These are phyloP conservation scores for Leucosporidium creatinivorum DNA, from an alignment of 768 basidiomycete species.

Conservation along the genomic window DNA sequence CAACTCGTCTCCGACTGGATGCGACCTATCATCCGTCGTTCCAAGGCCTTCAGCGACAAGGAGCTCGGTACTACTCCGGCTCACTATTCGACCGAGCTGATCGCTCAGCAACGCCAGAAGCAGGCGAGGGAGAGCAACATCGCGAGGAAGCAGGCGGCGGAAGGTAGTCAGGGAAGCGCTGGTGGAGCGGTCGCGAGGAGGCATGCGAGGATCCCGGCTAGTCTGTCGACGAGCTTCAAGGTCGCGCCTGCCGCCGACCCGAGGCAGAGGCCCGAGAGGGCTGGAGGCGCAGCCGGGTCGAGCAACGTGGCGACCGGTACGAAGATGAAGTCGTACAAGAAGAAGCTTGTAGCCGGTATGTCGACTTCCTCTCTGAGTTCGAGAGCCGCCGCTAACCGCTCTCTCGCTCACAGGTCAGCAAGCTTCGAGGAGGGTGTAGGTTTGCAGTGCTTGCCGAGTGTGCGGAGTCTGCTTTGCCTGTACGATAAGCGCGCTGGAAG, in stretches of 20 bases:
- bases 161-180: constrained; percentile 64
- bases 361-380: not conserved
- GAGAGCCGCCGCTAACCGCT: not conserved
- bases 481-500: too few species aligned
- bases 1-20: constrained; percentile 71
- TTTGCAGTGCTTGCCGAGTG: too few species aligned
- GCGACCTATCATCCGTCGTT: constrained; percentile 82
- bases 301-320: constrained; percentile 1
- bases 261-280: not conserved
- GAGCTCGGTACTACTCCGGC: constrained; percentile 51
- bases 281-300: constrained; percentile 8
- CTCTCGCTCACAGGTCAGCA: not conserved
- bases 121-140: not conserved
- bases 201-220: constrained; percentile 73
- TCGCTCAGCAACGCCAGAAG: constrained; percentile 44
- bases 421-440: constrained; percentile 2
- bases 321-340: constrained; percentile 31
- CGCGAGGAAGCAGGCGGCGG: constrained; percentile 41
- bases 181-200: constrained; percentile 54
- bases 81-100: constrained; percentile 53
- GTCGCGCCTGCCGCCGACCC: constrained; percentile 53
- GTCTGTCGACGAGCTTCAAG: constrained; percentile 67
- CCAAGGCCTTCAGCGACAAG: constrained; percentile 41
- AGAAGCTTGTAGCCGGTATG: constrained; percentile 18
- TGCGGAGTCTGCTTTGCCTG: too few species aligned